Evolutionary conservation across 2,329 filamentous ascomycete genomes (phyloP).

Genomic region (Aspergillus candidus): DNA sequence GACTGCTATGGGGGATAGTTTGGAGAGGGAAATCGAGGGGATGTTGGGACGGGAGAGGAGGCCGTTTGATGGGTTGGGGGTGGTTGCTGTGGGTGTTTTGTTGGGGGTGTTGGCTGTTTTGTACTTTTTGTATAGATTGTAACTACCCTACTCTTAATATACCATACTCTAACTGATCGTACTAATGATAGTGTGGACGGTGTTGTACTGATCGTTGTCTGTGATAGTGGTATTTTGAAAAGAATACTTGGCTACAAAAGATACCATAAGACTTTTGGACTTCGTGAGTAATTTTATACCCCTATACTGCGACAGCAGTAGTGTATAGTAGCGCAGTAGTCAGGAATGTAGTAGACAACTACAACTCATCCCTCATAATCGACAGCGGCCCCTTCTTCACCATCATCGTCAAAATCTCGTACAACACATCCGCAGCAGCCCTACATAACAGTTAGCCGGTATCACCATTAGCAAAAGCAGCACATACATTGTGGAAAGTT

Average conservation of each 20-base stretch:
- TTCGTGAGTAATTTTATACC: too few relatives aligned
- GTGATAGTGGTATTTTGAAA: too few relatives aligned
- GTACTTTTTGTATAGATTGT: too few relatives aligned
- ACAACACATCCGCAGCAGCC: slow-evolving; percentile 55
- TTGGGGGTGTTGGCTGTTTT: too few relatives aligned
- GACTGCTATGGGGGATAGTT: slow-evolving; percentile 69
- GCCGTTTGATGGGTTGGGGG: slow-evolving; percentile 26
- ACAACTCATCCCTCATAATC: slow-evolving; percentile 8
- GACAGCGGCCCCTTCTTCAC: slow-evolving; percentile 66
- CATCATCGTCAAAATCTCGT: slow-evolving; percentile 77
- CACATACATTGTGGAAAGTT: slow-evolving; percentile 47
- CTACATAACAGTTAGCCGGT: slow-evolving; percentile 12
- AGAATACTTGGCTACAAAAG: too few relatives aligned
- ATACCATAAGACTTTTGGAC: too few relatives aligned
- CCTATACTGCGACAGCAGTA: not conserved
- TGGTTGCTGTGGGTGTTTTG: too few relatives aligned
- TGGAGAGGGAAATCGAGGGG: slow-evolving; percentile 60
- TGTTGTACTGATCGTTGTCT: too few relatives aligned
- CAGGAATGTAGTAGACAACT: not conserved
- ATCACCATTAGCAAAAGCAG: not conserved
- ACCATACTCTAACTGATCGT: too few relatives aligned
- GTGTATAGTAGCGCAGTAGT: not conserved
- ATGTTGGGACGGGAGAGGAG: slow-evolving; percentile 40
- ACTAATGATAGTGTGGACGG: too few relatives aligned
- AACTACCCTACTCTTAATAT: too few relatives aligned